Percentiles rank a stretch among this genome's conserved stretches.
Conservation (phyloP, 2,329 filamentous ascomycete genomes). For the Colletotrichum spaethianum region DNA sequence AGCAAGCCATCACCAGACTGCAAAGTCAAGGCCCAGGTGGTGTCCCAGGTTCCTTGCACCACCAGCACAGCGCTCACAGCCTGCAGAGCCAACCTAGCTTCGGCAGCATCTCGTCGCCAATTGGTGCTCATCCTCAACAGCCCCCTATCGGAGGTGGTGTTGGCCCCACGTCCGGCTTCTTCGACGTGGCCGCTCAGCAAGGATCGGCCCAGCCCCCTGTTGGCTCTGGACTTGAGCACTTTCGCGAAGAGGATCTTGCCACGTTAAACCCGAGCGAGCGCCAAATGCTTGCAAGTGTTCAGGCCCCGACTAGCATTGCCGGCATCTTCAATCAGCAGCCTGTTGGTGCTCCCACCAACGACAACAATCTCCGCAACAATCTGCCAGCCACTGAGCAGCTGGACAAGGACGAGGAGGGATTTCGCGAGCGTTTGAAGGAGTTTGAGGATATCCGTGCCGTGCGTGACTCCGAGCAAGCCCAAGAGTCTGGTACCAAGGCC, state of each 20-base stretch:
- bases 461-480: slow-evolving; percentile 70
- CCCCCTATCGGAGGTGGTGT: slow-evolving; percentile 64
- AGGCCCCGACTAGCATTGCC: slow-evolving; percentile 47
- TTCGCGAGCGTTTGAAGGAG: slow-evolving; percentile 82
- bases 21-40: slow-evolving; percentile 45
- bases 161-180: slow-evolving; percentile 76
- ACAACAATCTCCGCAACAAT: slow-evolving; percentile 58
- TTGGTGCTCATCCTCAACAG: slow-evolving; percentile 67
- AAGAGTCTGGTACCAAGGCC: slow-evolving; percentile 45
- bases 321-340: slow-evolving; percentile 53
- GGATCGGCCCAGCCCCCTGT: slow-evolving; percentile 54
- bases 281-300: slow-evolving; percentile 64
- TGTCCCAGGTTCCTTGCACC: slow-evolving; percentile 73
- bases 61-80: slow-evolving; percentile 95
- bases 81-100: slow-evolving; percentile 98
- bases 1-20: slow-evolving; percentile 80
- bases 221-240: slow-evolving; percentile 59
- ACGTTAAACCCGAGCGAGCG: slow-evolving; percentile 71
- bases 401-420: slow-evolving; percentile 69
- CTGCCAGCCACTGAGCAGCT: slow-evolving; percentile 67
- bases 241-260: slow-evolving; percentile 82
- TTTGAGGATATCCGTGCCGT: slow-evolving; percentile 86
- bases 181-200: slow-evolving; percentile 69
- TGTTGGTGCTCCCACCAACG: slow-evolving; percentile 54
- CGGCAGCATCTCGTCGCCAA: slow-evolving; percentile 92